Percentiles rank a stretch among this genome's conserved stretches.
phyloP scores from a whole-genome alignment of 106 monocot genomes.

The Xerophyta viscosa region DNA sequence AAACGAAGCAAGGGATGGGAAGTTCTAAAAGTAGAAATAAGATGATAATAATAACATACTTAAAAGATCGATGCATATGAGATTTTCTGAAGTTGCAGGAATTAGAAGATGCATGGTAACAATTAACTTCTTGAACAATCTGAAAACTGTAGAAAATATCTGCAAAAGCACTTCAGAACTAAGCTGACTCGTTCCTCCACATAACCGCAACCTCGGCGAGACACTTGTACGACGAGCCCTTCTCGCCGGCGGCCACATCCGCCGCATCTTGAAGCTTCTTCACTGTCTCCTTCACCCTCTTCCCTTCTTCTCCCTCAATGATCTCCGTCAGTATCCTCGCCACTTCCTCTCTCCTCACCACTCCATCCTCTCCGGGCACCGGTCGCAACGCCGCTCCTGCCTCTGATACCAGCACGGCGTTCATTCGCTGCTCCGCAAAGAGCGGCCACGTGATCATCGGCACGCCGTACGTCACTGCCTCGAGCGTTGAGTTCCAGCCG shows the following conservation, averaged over 20 bases:
- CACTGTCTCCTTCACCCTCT: constrained; percentile 8
- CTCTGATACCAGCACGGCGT: constrained; percentile 38
- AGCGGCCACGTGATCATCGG: constrained; percentile 50
- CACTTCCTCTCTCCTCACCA: constrained; percentile 14
- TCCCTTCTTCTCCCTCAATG: constrained; percentile 15
- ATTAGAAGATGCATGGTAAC: no score
- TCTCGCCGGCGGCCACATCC: constrained; percentile 11
- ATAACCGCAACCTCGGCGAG: not conserved
- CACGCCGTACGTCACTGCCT: constrained; percentile 26
- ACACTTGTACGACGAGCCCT: constrained; percentile 9
- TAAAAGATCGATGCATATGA: no score
- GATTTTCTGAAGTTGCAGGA: no score
- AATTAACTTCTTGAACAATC: no score
- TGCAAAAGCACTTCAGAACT: no score
- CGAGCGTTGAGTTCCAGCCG: constrained; percentile 74
- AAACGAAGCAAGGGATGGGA: no score
- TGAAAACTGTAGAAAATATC: no score
- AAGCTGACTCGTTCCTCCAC: no score
- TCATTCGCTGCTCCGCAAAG: constrained; percentile 43
- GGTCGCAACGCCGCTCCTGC: constrained; percentile 16
- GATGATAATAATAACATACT: no score
- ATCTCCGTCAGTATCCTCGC: constrained; percentile 15
- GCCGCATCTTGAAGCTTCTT: constrained; percentile 4
- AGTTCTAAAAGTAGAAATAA: no score
- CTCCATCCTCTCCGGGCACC: not conserved